Conservation (phyloP, 75 land plant genomes). For the Adiantum capillusveneris region DNA sequence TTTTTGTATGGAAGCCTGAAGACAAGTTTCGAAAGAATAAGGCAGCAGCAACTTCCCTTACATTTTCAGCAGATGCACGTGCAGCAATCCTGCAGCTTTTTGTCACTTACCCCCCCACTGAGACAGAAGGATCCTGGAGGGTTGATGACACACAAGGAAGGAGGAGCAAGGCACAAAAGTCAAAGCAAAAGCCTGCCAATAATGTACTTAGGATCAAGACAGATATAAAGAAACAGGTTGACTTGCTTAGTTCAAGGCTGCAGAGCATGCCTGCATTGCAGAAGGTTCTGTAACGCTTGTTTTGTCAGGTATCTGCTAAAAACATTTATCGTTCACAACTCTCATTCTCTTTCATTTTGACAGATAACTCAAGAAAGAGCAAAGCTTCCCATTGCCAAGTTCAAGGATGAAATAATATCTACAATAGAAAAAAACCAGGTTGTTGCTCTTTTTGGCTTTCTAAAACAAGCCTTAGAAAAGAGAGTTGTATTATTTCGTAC, state of each 20-base stretch:
- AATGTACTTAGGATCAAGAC: slow-evolving; percentile 38
- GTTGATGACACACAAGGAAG: slow-evolving; percentile 9
- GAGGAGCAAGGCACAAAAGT: slow-evolving; percentile 10
- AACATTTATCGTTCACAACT: neutral
- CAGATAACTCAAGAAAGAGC: slow-evolving; percentile 68
- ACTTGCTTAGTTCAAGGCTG: slow-evolving; percentile 35
- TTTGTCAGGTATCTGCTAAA: neutral
- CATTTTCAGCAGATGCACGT: slow-evolving; percentile 55
- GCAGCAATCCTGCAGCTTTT: slow-evolving; percentile 59
- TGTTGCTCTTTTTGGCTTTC: too few species aligned
- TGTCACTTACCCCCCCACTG: slow-evolving; percentile 59
- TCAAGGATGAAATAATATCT: slow-evolving; percentile 62
- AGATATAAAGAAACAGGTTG: slow-evolving; percentile 53
- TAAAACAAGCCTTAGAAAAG: too few species aligned
- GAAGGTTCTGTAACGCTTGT: slow-evolving; percentile 41
- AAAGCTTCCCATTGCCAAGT: slow-evolving; percentile 81
- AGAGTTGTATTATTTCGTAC: too few species aligned
- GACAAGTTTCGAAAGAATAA: slow-evolving; percentile 7
- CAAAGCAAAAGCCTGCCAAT: slow-evolving; percentile 18
- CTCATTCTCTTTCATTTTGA: neutral
- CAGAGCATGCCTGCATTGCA: slow-evolving; percentile 34
- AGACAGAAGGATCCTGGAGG: slow-evolving; percentile 33
- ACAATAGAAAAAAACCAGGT: slow-evolving; percentile 78
- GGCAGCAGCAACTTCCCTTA: slow-evolving; percentile 24
- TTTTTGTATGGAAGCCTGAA: slow-evolving; percentile 48